Percentiles rank a stretch among this genome's conserved stretches.
Conservation (phyloP, 2,329 filamentous ascomycete genomes). For the Monosporascus sp. region DNA sequence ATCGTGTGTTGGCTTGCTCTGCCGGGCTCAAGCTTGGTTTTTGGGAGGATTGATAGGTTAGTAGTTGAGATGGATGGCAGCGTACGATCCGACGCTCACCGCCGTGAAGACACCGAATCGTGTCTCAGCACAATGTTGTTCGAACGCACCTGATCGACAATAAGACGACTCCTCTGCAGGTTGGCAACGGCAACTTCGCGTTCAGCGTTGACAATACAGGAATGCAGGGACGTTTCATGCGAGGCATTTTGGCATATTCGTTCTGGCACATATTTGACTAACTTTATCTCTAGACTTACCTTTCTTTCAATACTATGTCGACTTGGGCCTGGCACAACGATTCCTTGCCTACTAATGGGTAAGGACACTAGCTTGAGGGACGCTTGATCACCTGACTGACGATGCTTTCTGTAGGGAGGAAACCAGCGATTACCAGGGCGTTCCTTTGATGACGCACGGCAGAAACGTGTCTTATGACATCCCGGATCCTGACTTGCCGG, state of each 20-base stretch:
- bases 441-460: conserved; percentile 29
- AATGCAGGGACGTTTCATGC: conserved; percentile 10
- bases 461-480: conserved; percentile 34
- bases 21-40: neutral
- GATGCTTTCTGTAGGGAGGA: conserved; percentile 16
- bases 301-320: conserved; percentile 24
- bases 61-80: neutral
- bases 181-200: conserved; percentile 26
- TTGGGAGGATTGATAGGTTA: neutral
- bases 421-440: conserved; percentile 27
- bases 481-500: conserved; percentile 29
- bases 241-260: neutral
- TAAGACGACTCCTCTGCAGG: conserved; percentile 22
- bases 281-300: conserved; percentile 12
- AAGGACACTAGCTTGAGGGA: neutral
- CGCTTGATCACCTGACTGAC: neutral
- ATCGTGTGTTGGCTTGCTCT: neutral
- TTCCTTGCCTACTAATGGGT: conserved; percentile 31
- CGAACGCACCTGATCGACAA: conserved; percentile 20
- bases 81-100: neutral
- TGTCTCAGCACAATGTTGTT: conserved; percentile 19
- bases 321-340: conserved; percentile 28
- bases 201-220: conserved; percentile 27
- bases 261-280: neutral
- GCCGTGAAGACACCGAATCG: conserved; percentile 12